Percentiles rank a stretch among this genome's conserved stretches.
Evolutionary conservation across 83 land plant species (phyloP).

Genomic region (Diphasiastrum complanatum): DNA sequence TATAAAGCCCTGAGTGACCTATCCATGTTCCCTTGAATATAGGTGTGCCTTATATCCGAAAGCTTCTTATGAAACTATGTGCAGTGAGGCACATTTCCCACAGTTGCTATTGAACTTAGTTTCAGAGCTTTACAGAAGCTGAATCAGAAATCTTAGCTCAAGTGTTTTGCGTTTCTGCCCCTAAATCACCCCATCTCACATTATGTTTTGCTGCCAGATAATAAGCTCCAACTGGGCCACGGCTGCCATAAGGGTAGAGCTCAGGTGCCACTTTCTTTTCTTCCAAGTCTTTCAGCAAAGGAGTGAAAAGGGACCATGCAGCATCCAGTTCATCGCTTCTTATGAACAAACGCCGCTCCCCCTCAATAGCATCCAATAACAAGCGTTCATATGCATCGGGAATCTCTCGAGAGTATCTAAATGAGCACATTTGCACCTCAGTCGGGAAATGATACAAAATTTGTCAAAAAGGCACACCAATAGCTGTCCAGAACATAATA

Average conservation of each 20-base stretch:
- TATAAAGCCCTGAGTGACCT: too few relatives aligned
- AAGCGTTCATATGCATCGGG: constrained; percentile 82
- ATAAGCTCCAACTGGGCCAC: constrained; percentile 81
- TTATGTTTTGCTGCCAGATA: constrained; percentile 73
- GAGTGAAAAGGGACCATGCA: constrained; percentile 73
- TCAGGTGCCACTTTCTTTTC: constrained; percentile 56
- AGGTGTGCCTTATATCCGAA: too few relatives aligned
- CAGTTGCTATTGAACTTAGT: too few relatives aligned
- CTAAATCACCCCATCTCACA: constrained; percentile 65
- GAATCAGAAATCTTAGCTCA: too few relatives aligned
- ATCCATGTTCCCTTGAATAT: too few relatives aligned
- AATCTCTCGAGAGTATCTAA: constrained; percentile 65
- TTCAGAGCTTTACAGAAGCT: too few relatives aligned
- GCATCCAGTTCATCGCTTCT: constrained; percentile 77
- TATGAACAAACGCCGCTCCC: constrained; percentile 67
- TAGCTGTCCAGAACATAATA: too few relatives aligned
- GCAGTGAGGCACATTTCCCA: too few relatives aligned
- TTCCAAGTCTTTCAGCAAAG: constrained; percentile 63
- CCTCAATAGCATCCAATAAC: constrained; percentile 72
- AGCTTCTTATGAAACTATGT: too few relatives aligned
- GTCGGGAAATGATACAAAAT: not conserved
- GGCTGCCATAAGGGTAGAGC: constrained; percentile 69
- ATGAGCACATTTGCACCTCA: not conserved
- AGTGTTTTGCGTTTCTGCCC: constrained; percentile 9
- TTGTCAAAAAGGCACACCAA: not conserved